These are phyloP conservation scores for Aureobasidium sp. DNA, from an alignment of 2,329 filamentous ascomycete species.

Conservation along the genomic window DNA sequence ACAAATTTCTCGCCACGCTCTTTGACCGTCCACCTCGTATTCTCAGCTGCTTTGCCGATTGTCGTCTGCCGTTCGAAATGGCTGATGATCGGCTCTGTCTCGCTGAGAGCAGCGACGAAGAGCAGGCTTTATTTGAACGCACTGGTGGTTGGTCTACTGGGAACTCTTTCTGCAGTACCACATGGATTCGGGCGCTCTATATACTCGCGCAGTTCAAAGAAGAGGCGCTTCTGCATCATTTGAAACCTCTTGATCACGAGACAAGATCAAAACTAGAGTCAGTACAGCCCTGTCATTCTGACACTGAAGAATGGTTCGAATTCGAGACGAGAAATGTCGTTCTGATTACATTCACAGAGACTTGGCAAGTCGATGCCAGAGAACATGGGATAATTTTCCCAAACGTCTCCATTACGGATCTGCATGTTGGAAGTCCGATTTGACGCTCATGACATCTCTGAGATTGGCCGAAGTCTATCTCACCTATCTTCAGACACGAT, in stretches of 20 bases:
- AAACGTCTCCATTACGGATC: constrained; percentile 19
- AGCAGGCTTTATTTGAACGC: not conserved
- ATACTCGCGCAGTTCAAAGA: constrained; percentile 2
- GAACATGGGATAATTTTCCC: not conserved
- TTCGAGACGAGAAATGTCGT: not conserved
- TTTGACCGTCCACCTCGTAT: constrained; percentile 21
- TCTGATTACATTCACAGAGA: not conserved
- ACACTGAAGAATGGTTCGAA: not conserved
- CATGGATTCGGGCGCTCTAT: constrained; percentile 7
- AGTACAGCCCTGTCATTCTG: not conserved
- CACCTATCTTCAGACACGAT: constrained; percentile 19
- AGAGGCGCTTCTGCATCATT: not conserved
- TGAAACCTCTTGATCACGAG: not conserved
- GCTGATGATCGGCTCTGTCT: constrained; percentile 14
- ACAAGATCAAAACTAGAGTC: not conserved
- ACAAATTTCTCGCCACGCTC: constrained; percentile 20
- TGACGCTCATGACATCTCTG: constrained; percentile 14
- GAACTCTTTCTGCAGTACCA: not conserved
- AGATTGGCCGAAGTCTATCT: constrained; percentile 19
- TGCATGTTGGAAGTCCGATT: constrained; percentile 18
- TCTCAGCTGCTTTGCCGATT: constrained; percentile 12
- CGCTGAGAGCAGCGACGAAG: not conserved
- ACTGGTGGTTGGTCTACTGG: constrained; percentile 14
- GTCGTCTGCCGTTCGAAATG: constrained; percentile 17
- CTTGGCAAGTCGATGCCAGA: not conserved